Base-by-base conservation (phyloP, 2,329 filamentous ascomycete species). In the Aureobasidium sp. region DNA sequence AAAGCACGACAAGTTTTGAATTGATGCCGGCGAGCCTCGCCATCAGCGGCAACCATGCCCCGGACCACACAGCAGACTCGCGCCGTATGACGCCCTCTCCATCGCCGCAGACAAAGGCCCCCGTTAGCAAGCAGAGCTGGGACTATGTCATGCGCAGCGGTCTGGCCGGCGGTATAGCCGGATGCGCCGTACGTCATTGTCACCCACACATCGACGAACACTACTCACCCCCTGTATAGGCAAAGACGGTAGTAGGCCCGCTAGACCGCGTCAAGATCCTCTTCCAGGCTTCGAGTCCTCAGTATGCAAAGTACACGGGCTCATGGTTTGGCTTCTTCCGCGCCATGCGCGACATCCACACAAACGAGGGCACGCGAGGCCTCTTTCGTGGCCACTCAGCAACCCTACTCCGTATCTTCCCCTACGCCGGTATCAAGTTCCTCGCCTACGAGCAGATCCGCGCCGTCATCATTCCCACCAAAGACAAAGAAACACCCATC, bases 181-280 rank as follows among this genome's bases (percentile, higher is more conserved):
- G 93, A 67, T 96, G 91, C 77, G 91, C 90, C 67, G 91, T 96
- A 84, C 70, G 88, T 80, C 63, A 62, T 33, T 17, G 9, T 19
- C 42, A 5, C 6, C 50, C 52, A 19, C 48, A 40, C 22, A 19
- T 54, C 8, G 31, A 14, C 12, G 11, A 11, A 6, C 31, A 5
- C 22, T 19, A 19, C 54, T 61, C 64, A 62, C 42, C 37, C 44
- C 2, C 22, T 54, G 6, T 15, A 57, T 68, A 96, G 91, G 94
- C 89, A 64, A 99, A 99, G 81, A 97, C 93, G 0, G 81, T 96
- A 7, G 95, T 99, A 40, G 94, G 91, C 27, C 94, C 94, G 27
- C 88, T 99, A 66, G 94, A 99, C 76, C 88, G 94, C 67, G 94
- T 99, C 70, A 99, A 99, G 77, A 99, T 99, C 71, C 88, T 99